Percentiles rank a stretch among this genome's conserved stretches.
These are phyloP conservation scores for Sporopachydermia quercuum DNA, from an alignment of 805 yeast species.

Conservation along the genomic window DNA sequence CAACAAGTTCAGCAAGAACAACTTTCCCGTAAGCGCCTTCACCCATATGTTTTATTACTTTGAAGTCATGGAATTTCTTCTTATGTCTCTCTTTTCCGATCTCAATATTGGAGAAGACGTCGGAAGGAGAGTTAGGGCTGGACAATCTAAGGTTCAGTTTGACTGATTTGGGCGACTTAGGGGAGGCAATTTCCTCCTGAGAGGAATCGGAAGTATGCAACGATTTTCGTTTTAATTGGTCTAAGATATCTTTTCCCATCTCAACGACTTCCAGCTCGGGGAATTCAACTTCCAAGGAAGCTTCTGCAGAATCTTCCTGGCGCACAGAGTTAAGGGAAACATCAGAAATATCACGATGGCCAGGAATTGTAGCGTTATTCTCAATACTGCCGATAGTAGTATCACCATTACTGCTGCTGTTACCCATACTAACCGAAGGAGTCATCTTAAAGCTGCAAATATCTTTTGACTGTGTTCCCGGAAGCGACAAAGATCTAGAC, in stretches of 20 bases:
- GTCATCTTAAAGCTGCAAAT: neutral
- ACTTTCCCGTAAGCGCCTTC: conserved; percentile 97
- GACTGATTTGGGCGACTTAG: neutral
- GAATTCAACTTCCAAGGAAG: neutral
- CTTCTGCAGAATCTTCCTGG: neutral
- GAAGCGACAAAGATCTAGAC: neutral
- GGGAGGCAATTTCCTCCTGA: neutral
- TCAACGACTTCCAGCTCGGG: conserved; percentile 20
- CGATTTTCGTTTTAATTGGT: conserved; percentile 22
- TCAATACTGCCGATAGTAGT: no score
- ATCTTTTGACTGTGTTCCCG: neutral
- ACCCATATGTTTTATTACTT: conserved; percentile 66
- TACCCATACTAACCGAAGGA: neutral
- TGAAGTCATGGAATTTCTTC: conserved; percentile 58
- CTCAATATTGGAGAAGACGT: conserved; percentile 8
- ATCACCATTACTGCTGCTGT: no score
- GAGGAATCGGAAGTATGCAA: no score
- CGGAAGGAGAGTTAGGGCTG: neutral
- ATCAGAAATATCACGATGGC: no score
- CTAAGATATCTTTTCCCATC: conserved; percentile 31
- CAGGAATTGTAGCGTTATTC: no score
- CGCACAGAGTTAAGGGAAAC: no score
- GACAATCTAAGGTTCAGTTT: neutral
- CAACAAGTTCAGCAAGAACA: conserved; percentile 54
- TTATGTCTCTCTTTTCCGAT: conserved; percentile 59